phyloP scores from a whole-genome alignment of 164 flowering plant species.

The Warburgia ugandensis region DNA sequence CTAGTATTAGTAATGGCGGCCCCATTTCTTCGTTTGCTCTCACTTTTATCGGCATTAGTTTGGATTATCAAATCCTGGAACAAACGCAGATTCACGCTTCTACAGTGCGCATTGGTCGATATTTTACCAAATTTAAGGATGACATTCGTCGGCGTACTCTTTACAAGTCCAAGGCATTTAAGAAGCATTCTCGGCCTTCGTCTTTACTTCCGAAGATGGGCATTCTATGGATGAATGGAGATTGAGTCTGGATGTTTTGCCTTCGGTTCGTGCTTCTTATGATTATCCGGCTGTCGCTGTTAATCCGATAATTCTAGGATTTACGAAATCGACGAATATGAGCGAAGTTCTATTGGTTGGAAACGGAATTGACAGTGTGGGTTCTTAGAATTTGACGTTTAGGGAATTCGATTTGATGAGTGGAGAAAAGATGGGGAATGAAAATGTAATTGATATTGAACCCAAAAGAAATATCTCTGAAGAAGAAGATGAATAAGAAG shows the following conservation, averaged over 20 bases:
- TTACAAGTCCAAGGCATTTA: too few relatives aligned
- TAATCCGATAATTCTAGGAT: background rate
- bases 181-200: too few relatives aligned
- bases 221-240: too few relatives aligned
- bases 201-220: too few relatives aligned
- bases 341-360: too few relatives aligned
- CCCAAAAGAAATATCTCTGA: background rate
- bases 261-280: background rate
- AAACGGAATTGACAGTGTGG: background rate
- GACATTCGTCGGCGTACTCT: too few relatives aligned
- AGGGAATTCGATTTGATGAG: too few relatives aligned
- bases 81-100: background rate
- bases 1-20: too few relatives aligned
- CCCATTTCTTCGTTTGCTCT: too few relatives aligned
- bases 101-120: background rate
- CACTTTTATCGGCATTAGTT: background rate
- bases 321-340: background rate
- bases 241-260: conserved; percentile 1
- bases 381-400: background rate
- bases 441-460: too few relatives aligned
- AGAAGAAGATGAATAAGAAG: background rate
- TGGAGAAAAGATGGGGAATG: too few relatives aligned
- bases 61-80: background rate
- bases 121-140: background rate
- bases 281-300: background rate